phyloP scores from a whole-genome alignment of 2,329 filamentous ascomycete species.

The Paraconiothyrium sp. region DNA sequence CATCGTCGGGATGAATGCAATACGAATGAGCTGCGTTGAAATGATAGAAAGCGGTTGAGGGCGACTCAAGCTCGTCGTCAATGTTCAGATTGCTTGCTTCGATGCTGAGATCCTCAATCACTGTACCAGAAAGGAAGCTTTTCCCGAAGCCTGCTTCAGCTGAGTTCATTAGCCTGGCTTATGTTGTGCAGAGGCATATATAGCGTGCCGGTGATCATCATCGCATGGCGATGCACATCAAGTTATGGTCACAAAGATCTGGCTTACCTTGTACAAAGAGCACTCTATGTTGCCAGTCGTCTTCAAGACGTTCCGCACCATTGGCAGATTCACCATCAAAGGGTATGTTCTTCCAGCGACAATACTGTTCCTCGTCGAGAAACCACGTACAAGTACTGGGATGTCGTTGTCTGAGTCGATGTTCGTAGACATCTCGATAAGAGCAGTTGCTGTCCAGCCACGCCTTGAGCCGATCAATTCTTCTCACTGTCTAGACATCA shows the following conservation, averaged over 20 bases:
- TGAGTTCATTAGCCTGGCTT: constrained; percentile 21
- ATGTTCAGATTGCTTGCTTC: constrained; percentile 34
- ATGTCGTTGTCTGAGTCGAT: constrained; percentile 21
- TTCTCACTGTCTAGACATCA: constrained; percentile 25
- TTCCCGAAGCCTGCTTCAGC: constrained; percentile 44
- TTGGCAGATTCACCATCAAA: constrained; percentile 34
- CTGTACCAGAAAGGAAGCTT: constrained; percentile 34
- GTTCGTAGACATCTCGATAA: constrained; percentile 22
- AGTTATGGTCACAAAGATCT: too few relatives aligned
- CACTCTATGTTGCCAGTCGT: constrained; percentile 39
- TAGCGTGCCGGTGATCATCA: not conserved
- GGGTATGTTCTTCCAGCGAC: constrained; percentile 32
- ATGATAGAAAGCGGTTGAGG: constrained; percentile 35
- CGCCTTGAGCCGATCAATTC: constrained; percentile 35
- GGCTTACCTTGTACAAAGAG: constrained; percentile 43
- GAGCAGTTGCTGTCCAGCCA: constrained; percentile 36
- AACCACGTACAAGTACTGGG: constrained; percentile 40
- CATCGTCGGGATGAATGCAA: constrained; percentile 29
- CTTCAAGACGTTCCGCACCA: constrained; percentile 24
- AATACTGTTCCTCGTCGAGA: constrained; percentile 30
- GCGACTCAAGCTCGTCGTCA: constrained; percentile 33
- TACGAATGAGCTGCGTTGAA: constrained; percentile 31
- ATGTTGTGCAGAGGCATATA: too few relatives aligned
- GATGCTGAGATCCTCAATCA: constrained; percentile 34
- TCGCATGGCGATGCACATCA: not conserved